Conservation (phyloP, 495 filamentous ascomycete genomes). For the Penicillium chermesinum region DNA sequence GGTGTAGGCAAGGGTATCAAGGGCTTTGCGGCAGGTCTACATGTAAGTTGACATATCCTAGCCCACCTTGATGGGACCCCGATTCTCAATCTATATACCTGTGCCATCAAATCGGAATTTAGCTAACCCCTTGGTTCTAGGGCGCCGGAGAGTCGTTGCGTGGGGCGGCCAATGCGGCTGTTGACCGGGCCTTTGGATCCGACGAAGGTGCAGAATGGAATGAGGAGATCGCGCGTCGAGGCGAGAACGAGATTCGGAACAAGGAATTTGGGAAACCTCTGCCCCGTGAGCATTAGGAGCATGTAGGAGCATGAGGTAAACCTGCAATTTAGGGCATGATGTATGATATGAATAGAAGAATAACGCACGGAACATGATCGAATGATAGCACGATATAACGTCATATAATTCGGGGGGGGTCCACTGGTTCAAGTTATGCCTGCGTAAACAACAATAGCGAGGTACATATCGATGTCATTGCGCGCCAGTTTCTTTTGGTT, state of each 20-base stretch:
- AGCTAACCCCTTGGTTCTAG: constrained; percentile 9
- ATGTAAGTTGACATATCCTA: constrained; percentile 35
- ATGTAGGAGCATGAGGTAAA: neutral
- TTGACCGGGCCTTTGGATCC: constrained; percentile 39
- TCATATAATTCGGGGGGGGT: no score
- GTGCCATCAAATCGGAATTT: neutral
- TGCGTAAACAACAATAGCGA: no score
- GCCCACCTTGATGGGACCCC: no score
- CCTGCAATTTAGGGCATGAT: neutral
- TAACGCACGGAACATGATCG: neutral
- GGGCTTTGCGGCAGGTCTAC: constrained; percentile 27
- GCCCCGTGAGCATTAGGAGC: neutral
- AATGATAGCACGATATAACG: no score
- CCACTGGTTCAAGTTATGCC: no score
- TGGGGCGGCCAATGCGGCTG: constrained; percentile 32
- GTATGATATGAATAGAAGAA: neutral
- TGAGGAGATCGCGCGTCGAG: constrained; percentile 31
- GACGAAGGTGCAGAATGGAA: constrained; percentile 32
- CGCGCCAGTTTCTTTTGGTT: neutral
- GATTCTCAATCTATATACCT: neutral
- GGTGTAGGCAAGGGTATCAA: constrained; percentile 15
- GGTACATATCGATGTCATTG: neutral
- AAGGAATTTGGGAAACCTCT: constrained; percentile 16
- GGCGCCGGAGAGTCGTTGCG: constrained; percentile 43
- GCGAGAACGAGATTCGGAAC: constrained; percentile 33